Evolutionary conservation across 352 stramenopile genomes (phyloP).

Genomic region (Phytopythium mirpurense): DNA sequence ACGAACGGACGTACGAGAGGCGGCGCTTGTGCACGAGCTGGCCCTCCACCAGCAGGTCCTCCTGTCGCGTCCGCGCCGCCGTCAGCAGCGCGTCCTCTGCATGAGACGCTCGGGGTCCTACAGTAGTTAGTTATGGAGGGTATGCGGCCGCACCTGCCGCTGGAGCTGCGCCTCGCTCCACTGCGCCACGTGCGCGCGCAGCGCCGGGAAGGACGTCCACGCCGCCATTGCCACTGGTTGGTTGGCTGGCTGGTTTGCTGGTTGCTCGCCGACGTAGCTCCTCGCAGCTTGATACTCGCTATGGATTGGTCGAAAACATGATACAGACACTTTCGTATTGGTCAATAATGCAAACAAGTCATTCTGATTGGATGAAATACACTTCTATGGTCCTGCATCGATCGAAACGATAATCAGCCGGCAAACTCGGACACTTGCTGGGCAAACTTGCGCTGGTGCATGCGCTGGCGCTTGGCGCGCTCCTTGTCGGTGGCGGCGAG

Average conservation of each 20-base stretch:
- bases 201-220: slow-evolving; percentile 47
- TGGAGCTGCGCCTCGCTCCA: slow-evolving; percentile 20
- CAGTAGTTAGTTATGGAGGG: neutral
- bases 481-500: slow-evolving; percentile 40
- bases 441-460: slow-evolving; percentile 59
- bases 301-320: neutral
- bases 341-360: neutral
- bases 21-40: slow-evolving; percentile 72
- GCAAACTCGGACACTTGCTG: slow-evolving; percentile 80
- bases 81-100: no score
- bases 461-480: slow-evolving; percentile 54
- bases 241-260: no score
- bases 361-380: neutral
- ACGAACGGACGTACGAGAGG: slow-evolving; percentile 40
- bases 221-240: no score
- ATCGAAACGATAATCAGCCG: slow-evolving; percentile 17
- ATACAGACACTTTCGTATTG: neutral
- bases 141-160: slow-evolving; percentile 1
- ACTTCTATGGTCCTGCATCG: neutral
- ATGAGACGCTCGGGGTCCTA: no score
- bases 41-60: slow-evolving; percentile 50
- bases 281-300: no score
- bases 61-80: slow-evolving; percentile 6
- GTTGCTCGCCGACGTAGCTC: no score
- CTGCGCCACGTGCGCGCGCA: slow-evolving; percentile 29